Conservation (phyloP, 495 filamentous ascomycete genomes). For the Trichoderma asperelloides region DNA sequence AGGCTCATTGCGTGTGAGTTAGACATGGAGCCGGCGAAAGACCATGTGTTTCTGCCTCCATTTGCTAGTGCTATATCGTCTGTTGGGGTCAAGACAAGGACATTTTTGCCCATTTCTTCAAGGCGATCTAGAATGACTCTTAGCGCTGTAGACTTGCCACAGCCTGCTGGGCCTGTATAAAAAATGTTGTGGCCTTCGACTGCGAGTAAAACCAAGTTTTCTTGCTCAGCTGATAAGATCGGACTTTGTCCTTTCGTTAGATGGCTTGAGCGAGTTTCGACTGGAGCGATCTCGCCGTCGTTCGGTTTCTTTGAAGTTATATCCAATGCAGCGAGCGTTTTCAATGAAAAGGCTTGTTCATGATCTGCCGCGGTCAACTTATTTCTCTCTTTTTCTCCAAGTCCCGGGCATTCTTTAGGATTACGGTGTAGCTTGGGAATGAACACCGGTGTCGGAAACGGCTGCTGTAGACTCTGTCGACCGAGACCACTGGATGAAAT, state of each 20-base stretch:
- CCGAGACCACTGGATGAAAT: not conserved
- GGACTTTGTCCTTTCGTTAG: not conserved
- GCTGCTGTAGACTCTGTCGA: not conserved
- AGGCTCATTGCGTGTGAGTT: not conserved
- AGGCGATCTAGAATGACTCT: constrained; percentile 36
- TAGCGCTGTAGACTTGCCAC: constrained; percentile 51
- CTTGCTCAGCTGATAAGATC: constrained; percentile 30
- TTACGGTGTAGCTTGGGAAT: not conserved
- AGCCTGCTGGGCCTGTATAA: constrained; percentile 53
- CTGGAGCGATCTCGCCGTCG: not conserved
- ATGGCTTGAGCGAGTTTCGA: not conserved
- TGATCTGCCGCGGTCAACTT: too few species aligned
- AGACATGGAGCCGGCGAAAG: constrained; percentile 39
- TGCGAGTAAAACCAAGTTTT: constrained; percentile 38
- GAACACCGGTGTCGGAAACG: not conserved
- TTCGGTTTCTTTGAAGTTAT: not conserved
- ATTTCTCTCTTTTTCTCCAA: too few species aligned
- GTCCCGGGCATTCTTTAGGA: not conserved
- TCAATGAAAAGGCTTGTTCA: too few species aligned
- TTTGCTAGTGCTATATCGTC: constrained; percentile 46
- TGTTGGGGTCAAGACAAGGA: constrained; percentile 49
- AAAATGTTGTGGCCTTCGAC: constrained; percentile 46
- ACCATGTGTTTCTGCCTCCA: constrained; percentile 44
- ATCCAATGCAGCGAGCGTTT: too few species aligned
- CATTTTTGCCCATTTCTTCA: constrained; percentile 19